Base-by-base conservation (phyloP, 164 flowering plant genomes). In the Piper longum region DNA sequence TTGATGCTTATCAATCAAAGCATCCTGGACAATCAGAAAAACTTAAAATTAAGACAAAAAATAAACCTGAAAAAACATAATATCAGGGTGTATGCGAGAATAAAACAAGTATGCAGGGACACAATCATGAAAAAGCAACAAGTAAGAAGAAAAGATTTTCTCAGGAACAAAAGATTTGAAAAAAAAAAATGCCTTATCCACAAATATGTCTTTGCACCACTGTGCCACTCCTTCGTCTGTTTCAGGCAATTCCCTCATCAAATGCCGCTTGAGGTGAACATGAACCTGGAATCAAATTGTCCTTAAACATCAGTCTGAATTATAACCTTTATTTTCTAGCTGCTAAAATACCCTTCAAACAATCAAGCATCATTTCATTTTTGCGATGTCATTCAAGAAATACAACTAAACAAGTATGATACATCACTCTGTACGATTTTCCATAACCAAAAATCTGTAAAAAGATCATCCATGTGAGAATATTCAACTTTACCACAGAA, bases 121-220 rank as follows among this genome's bases (percentile, higher is more conserved):
- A 26, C 2, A 26, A 26, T 26, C 36, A 26, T 26, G 36, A 39
- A 58, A 12, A 16, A 5, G 16, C 12, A 36, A 41, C 43, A 11
- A 2, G 40, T 54, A 36, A 36, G 16, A 36, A 36, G 12, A 18
- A 36, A 26, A 13, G 41, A 26, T 41, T 11, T 26, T 14, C 14
- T 48, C 0, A 48, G 14, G 11, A 48, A 9, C 3, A 48, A 48
- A 48, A 48, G 52, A 9, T 26, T 26, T 26, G 36, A 26, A 1
- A 5, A 48, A 69, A 60, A 43, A 39, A 11, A 59, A 40, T 80
- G 79, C 98, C 96, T 91, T 91, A 60, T 81, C 80, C 60, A 89
- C 81, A 75, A 89, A 89, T 7, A 72, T 62, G 71, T 91, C 91
- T 78, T 62, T 82, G 67, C 98, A 91, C 98, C 98, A 91, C 52